Conservation (phyloP, 495 filamentous ascomycete genomes). For the Cercophora scortea region DNA sequence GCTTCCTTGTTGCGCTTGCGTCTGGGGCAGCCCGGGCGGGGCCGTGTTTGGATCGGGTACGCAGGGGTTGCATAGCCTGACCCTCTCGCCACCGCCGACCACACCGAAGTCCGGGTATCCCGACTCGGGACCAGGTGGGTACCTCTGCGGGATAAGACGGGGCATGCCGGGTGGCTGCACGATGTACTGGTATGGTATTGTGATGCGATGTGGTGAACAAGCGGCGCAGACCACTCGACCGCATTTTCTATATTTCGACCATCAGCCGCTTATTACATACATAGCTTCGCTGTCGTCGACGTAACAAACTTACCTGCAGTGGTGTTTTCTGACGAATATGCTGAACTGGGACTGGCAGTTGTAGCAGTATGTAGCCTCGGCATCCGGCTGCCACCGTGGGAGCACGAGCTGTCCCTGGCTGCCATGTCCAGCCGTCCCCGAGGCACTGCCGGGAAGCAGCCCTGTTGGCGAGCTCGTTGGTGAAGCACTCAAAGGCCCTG, state of each 20-base stretch:
- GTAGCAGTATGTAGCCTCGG: slow-evolving; percentile 67
- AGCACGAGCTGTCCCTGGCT: slow-evolving; percentile 33
- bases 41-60: slow-evolving; percentile 84
- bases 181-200: slow-evolving; percentile 86
- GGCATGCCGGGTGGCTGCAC: slow-evolving; percentile 64
- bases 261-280: neutral
- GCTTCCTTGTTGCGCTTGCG: slow-evolving; percentile 10
- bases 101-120: slow-evolving; percentile 29
- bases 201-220: slow-evolving; percentile 93
- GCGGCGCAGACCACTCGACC: slow-evolving; percentile 85
- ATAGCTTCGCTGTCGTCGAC: neutral
- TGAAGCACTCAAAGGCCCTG: no score
- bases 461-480: neutral
- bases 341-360: slow-evolving; percentile 72
- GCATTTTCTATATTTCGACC: slow-evolving; percentile 59
- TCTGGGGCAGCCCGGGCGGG: slow-evolving; percentile 50
- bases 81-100: slow-evolving; percentile 73
- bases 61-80: slow-evolving; percentile 89
- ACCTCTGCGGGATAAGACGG: slow-evolving; percentile 33
- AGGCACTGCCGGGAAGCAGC: neutral
- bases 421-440: neutral
- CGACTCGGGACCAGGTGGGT: slow-evolving; percentile 33
- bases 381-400: slow-evolving; percentile 82
- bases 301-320: slow-evolving; percentile 57
- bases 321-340: slow-evolving; percentile 86